Base-by-base conservation (phyloP, 2,329 filamentous ascomycete species). In the Aureobasidium namibiae region DNA sequence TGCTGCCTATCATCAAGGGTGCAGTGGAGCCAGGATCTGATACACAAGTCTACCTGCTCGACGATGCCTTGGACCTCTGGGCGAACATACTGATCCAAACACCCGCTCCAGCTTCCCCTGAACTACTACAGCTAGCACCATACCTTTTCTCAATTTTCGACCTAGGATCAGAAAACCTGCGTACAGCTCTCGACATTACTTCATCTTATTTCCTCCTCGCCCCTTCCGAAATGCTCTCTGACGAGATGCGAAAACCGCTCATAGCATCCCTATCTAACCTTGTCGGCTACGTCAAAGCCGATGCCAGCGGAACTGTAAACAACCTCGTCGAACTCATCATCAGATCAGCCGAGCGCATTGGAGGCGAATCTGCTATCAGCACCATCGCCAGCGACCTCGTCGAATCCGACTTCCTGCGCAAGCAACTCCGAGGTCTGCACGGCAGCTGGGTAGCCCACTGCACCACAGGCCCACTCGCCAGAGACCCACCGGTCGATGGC, bases 41-140 rank as follows among this genome's bases (percentile, higher is more conserved):
- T 39, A 79, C 88, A 42, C 84, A 89, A 65, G 75, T 92, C 2
- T 94, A 95, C 67, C 82, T 99, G 11, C 83, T 96, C 13, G 94
- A 97, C 62, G 94, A 99, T 70, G 89, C 90, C 0, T 78, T 97
- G 14, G 92, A 96, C 59, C 81, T 99, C 3, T 97, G 92, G 92
- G 80, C 82, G 34, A 83, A 87, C 1, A 84, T 96, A 11, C 82
- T 90, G 0, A 79, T 81, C n/a, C 81, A 85, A 7, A 84, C 76
- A 49, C 72, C 76, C 16, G 66, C 72, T 41, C 66, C 74, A n/a
- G 69, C 73, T 3, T 72, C 75, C 1, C 67, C 70, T 1, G 74
- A 77, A 24, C 67, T 78, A 0, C 65, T 80, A 8, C 67, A 70
- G 24, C 67, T 80, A 0, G 67, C 75, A 4, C 72, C 71, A 6